Percentiles rank a stretch among this genome's conserved stretches.
Conservation (phyloP, 148 eudicot species). For the Chenopodium formosanum region DNA sequence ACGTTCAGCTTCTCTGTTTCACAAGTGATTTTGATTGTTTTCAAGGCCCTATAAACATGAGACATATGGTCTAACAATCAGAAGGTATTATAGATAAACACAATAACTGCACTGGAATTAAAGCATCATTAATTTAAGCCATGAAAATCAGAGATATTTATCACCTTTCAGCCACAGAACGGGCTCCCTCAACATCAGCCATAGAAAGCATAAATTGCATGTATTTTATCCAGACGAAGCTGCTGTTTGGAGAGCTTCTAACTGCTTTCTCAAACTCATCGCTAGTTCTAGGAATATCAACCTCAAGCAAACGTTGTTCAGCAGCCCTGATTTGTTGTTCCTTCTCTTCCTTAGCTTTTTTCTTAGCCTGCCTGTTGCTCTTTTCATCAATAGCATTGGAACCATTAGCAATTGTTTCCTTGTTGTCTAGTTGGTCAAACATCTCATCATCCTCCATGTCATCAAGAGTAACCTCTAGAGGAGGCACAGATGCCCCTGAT, state of each 20-base stretch:
- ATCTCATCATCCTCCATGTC: slow-evolving; percentile 52
- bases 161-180: slow-evolving; percentile 88
- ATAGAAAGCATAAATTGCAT: slow-evolving; percentile 72
- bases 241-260: slow-evolving; percentile 50
- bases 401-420: slow-evolving; percentile 31
- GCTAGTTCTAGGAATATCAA: slow-evolving; percentile 60
- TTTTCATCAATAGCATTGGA: slow-evolving; percentile 44
- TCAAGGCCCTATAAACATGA: slow-evolving; percentile 67
- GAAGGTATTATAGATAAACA: neutral
- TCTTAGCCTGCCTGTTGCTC: slow-evolving; percentile 54
- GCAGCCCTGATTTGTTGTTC: slow-evolving; percentile 88
- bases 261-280: slow-evolving; percentile 87
- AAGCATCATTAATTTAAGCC: neutral
- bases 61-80: neutral
- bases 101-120: neutral
- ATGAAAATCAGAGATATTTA: neutral
- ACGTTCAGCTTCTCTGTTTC: slow-evolving; percentile 89
- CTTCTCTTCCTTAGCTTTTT: slow-evolving; percentile 72
- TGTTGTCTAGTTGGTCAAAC: slow-evolving; percentile 24
- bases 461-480: slow-evolving; percentile 80
- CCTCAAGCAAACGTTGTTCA: slow-evolving; percentile 73
- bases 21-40: slow-evolving; percentile 66
- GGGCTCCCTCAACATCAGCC: slow-evolving; percentile 88
- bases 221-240: slow-evolving; percentile 86
- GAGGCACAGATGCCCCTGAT: slow-evolving; percentile 73